Evolutionary conservation across 2,329 filamentous ascomycete species (phyloP), one percentile per base, ranked within the genome.

Genomic region (Eutypa lata): DNA sequence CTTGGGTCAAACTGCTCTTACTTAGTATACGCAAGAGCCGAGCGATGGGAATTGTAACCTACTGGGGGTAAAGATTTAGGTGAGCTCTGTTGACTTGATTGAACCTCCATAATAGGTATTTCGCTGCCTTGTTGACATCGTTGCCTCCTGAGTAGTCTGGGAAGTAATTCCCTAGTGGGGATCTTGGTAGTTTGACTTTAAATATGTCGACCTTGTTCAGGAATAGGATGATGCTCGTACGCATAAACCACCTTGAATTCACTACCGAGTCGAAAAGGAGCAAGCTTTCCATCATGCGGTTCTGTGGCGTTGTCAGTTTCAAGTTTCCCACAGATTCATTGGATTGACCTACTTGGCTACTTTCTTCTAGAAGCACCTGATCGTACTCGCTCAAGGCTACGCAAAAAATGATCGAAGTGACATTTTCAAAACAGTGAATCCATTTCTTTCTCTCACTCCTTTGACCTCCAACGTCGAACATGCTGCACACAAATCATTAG

Each of bases 381-480:
- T 99, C 94, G 71, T 99, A 99, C 74, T 99, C 94, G 76, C 92
- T 97, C 63, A 99, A 76, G 16, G 94, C 94, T 57, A 99, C 94
- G 68, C 94, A 99, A 74, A 99, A 99, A 62, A 99, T 99, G 72
- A 99, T 99, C 3, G 94, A 97, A 43, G 94, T 99, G 65, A 99
- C 94, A 65, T 97, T 97, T 73, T 99, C 94, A 72, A 99, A 99
- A 76, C 94, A 99, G 75, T 99, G 94, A 68, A 99, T 99, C 94
- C 94, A 99, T 77, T 99, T 99, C 79, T 99, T 99, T 57, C 94
- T 84, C 74, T 99, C 94, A 71, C 93, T 97, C 68, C 94, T 81
- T 74, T 99, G 94, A 22, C 94, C 94, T 57, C 94, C 94, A 4
- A 99, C 94, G 71, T 99, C 94, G 69, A 99, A 99, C 94, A 99